Conservation (phyloP, 176 grass and related monocot species). For the Triticum dicoccoides region DNA sequence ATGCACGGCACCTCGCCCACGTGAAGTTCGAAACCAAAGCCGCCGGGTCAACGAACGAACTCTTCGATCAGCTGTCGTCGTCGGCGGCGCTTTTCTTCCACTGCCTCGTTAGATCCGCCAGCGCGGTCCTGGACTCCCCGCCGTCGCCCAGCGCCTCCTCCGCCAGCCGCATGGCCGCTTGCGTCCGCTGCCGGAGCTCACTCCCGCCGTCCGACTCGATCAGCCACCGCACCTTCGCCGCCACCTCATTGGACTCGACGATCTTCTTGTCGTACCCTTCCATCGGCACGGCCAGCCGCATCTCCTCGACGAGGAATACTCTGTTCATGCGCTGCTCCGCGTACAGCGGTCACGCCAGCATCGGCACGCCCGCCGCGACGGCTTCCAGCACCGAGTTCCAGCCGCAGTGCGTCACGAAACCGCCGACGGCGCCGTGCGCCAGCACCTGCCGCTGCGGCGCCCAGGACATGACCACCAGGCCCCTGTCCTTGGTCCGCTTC, state of each 20-base stretch:
- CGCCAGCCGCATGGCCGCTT: background rate
- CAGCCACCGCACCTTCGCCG: background rate
- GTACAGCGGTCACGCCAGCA: background rate
- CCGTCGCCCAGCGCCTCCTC: background rate
- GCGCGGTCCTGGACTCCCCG: background rate
- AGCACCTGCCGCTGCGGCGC: background rate
- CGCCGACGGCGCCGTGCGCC: conserved; percentile 39
- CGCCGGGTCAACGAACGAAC: background rate
- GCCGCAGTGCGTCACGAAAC: conserved; percentile 61
- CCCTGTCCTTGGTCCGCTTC: background rate
- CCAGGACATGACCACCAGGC: background rate
- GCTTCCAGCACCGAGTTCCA: conserved; percentile 68
- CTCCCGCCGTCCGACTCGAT: background rate
- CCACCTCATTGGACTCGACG: background rate
- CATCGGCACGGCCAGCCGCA: background rate
- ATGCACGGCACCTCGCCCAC: no score
- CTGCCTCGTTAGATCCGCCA: background rate
- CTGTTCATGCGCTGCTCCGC: background rate
- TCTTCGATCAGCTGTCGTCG: background rate
- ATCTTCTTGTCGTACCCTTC: background rate
- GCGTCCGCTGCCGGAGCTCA: background rate
- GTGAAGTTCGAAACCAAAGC: background rate
- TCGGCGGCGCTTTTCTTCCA: background rate
- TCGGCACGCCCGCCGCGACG: background rate
- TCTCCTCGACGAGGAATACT: background rate